Percentiles rank a stretch among this genome's conserved stretches.
Evolutionary conservation across 1,284 basidiomycete genomes (phyloP).

Genomic region (Papiliotrema nemorosa): DNA sequence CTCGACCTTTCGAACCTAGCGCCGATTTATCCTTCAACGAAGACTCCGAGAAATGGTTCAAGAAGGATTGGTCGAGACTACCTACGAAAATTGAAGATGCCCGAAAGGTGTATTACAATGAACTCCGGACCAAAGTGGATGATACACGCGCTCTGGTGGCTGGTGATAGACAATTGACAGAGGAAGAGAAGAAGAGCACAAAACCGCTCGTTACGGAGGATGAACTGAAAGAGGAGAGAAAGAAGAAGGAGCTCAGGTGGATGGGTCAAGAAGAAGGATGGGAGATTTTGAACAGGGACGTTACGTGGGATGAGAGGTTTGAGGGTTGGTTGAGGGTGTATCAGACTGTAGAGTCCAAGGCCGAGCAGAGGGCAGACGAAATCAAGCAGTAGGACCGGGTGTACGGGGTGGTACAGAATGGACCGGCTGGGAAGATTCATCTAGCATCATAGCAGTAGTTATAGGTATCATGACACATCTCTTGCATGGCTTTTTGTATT

Average conservation of each 20-base stretch:
- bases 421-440: no score
- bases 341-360: no score
- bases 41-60: constrained; percentile 66
- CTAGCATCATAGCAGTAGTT: not conserved
- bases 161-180: constrained; percentile 76
- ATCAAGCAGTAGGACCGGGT: not conserved
- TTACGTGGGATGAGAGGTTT: constrained; percentile 75
- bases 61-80: constrained; percentile 60
- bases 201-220: constrained; percentile 83
- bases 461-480: no score
- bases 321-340: constrained; percentile 65
- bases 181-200: constrained; percentile 63
- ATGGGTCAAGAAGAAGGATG: constrained; percentile 69
- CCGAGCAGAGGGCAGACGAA: constrained; percentile 2
- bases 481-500: no score
- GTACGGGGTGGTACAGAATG: not conserved
- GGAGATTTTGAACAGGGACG: constrained; percentile 63
- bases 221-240: constrained; percentile 73
- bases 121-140: constrained; percentile 65
- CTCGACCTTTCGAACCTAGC: constrained; percentile 60
- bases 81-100: constrained; percentile 64
- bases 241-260: constrained; percentile 86
- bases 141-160: constrained; percentile 71
- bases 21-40: constrained; percentile 78
- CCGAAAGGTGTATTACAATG: constrained; percentile 72